phyloP scores from a whole-genome alignment of 441 rosid species.

The Biscutella laevigata region DNA sequence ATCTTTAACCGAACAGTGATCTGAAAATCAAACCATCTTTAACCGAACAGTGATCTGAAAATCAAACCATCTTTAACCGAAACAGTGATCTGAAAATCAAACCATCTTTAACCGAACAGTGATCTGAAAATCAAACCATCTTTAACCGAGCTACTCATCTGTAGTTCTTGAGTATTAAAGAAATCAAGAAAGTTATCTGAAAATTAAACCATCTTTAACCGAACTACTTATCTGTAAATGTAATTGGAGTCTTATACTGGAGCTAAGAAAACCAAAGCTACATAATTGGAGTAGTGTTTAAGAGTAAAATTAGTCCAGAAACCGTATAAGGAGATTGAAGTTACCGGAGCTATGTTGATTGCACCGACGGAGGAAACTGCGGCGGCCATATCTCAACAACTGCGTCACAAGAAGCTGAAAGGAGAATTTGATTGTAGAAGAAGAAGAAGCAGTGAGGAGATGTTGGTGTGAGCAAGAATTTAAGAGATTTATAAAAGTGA shows the following conservation, averaged over 20 bases:
- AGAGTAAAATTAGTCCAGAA: not conserved
- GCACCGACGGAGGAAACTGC: slow-evolving; percentile 70
- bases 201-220: too few species aligned
- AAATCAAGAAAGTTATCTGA: not conserved
- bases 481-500: slow-evolving; percentile 21
- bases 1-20: too few species aligned
- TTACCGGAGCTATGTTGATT: slow-evolving; percentile 66
- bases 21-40: too few species aligned
- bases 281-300: not conserved
- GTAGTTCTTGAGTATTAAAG: too few species aligned
- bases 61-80: too few species aligned
- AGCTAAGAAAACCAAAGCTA: too few species aligned
- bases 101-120: not conserved
- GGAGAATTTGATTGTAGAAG: not conserved
- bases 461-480: slow-evolving; percentile 10
- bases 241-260: too few species aligned
- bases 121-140: not conserved
- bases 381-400: slow-evolving; percentile 47
- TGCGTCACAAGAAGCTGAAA: slow-evolving; percentile 11
- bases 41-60: too few species aligned
- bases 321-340: not conserved
- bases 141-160: not conserved
- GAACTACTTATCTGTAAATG: too few species aligned
- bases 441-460: slow-evolving; percentile 12
- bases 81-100: too few species aligned